Base-by-base conservation (phyloP, 2,329 filamentous ascomycete species). In the Phaeosphaeria sp. region DNA sequence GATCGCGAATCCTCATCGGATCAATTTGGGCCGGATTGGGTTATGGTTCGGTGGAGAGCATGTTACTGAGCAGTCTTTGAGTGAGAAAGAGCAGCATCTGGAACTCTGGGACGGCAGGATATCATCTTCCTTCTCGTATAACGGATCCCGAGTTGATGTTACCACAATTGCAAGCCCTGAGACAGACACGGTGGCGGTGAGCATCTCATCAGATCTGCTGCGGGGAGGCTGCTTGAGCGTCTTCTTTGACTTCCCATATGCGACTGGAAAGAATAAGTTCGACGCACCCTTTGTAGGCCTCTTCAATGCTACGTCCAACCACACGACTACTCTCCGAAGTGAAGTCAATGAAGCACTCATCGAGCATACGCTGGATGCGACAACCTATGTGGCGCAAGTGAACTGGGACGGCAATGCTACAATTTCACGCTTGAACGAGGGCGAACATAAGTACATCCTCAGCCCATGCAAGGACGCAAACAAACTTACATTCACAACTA, bases 251-350 rank as follows among this genome's bases (percentile, higher is more conserved):
- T 85, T 83, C 54, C 83, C 84, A 2, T 81, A 82, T 52, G 76
- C 82, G 20, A 81, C 77, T 17, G 76, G 77, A 11, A 68, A 70
- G 23, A 81, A 83, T 62, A 85, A 85, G 61, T 85, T 85, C 55
- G 82, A 85, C 39, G 82, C 82, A 1, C 83, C 84, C 0, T 85
- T 82, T 58, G 83, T 86, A 1, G 83, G 83, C 1, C 68, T 83
- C 4, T 84, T 81, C 71, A 82, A 84, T 64, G 79, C 78, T 5
- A 81, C 82, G 0, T 69, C 69, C 6, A 78, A 78, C 15, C 82
- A 85, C 60, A 77, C 66, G 2, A 84, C 82, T 0, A 67, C 56
- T 0, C 61, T 83, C 1, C 58, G 64, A 11, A 23, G 20, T 58
- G 55, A 3, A 69, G 66, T 13, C 52, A 63, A 0, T 66, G 66